Conservation (phyloP, 768 basidiomycete species). For the Butyriboletus loyo region DNA sequence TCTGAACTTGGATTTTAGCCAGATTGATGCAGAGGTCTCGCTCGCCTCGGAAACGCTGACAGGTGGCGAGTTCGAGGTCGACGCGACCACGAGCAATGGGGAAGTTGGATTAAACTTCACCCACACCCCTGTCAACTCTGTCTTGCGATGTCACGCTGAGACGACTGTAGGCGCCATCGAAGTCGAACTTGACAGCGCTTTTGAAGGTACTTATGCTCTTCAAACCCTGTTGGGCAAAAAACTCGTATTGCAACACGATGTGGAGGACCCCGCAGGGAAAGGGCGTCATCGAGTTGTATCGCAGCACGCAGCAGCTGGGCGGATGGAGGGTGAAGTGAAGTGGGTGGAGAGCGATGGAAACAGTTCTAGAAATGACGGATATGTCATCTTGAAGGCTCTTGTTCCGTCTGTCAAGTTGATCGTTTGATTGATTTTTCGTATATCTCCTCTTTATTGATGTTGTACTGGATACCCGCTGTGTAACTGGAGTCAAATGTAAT, state of each 20-base stretch:
- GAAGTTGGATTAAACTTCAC: constrained; percentile 27
- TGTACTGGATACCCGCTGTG: too few species aligned
- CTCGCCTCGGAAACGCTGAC: constrained; percentile 31
- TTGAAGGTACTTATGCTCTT: constrained; percentile 41
- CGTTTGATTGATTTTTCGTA: constrained; percentile 18
- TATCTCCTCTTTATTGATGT: not conserved
- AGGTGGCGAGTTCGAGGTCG: constrained; percentile 35
- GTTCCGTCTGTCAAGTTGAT: constrained; percentile 11
- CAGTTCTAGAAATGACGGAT: constrained; percentile 14
- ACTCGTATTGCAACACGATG: constrained; percentile 18
- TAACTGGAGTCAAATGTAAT: too few species aligned
- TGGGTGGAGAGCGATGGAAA: constrained; percentile 25
- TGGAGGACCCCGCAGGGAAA: constrained; percentile 35
- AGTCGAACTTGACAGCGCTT: constrained; percentile 34
- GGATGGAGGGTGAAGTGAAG: constrained; percentile 18
- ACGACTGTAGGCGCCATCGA: constrained; percentile 29
- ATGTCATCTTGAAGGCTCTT: constrained; percentile 14
- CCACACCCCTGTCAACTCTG: constrained; percentile 35
- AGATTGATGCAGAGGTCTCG: constrained; percentile 19
- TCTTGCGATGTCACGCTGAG: constrained; percentile 27
- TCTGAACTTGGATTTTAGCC: constrained; percentile 13
- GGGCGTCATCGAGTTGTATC: constrained; percentile 32
- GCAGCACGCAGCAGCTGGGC: not conserved
- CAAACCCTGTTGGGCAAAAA: constrained; percentile 22
- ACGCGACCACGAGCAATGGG: constrained; percentile 29